Conservation (phyloP, 192 early-diverging fungal species). For the Chytriomyces sp. region DNA sequence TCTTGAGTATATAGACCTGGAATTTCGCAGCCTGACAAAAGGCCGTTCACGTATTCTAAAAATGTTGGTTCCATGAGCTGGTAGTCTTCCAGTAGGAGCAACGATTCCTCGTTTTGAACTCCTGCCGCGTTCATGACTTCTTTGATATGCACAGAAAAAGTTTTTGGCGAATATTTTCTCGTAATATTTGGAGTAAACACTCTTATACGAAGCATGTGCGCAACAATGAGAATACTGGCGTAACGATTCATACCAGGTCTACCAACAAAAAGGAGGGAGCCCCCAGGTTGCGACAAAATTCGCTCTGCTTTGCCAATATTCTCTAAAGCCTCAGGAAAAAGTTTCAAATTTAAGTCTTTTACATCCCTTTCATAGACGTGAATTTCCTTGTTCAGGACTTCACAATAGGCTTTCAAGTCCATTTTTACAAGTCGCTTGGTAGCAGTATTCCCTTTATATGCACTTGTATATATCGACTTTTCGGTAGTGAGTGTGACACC, state of each 20-base stretch:
- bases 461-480: conserved; percentile 30
- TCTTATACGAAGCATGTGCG: conserved; percentile 47
- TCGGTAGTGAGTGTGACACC: conserved; percentile 27
- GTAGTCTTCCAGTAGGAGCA: conserved; percentile 59
- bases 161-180: conserved; percentile 45
- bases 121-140: conserved; percentile 50
- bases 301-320: conserved; percentile 50
- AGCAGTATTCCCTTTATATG: conserved; percentile 14
- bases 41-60: conserved; percentile 56
- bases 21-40: conserved; percentile 58
- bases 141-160: conserved; percentile 53
- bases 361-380: conserved; percentile 48
- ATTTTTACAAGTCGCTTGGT: conserved; percentile 30
- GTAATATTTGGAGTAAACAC: conserved; percentile 44
- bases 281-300: conserved; percentile 51
- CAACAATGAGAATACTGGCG: conserved; percentile 40
- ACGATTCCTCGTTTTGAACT: conserved; percentile 39
- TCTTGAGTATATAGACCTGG: conserved; percentile 58
- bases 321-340: conserved; percentile 54
- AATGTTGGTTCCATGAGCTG: conserved; percentile 50
- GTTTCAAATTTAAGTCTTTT: conserved; percentile 43
- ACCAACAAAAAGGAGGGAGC: conserved; percentile 56
- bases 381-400: conserved; percentile 36
- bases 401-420: conserved; percentile 31
- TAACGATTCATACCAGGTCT: conserved; percentile 53